Evolutionary conservation across 164 flowering plant genomes (phyloP).

Genomic region (Platanus orientalis): DNA sequence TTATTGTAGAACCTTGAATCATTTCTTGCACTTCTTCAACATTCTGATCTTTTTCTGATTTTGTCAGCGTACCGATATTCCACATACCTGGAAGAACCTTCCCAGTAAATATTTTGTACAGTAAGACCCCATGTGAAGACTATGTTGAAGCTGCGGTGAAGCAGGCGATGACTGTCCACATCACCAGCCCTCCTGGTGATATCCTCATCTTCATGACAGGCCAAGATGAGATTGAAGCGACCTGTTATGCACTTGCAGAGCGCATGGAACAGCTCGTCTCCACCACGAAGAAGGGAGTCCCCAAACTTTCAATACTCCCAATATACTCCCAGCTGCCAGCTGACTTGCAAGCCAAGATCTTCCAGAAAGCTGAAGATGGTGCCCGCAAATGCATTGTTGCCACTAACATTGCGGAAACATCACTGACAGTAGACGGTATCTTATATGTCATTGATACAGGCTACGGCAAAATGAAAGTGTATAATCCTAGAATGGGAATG

Average conservation of each 20-base stretch:
- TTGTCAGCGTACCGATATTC: constrained; percentile 77
- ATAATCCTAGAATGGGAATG: constrained; percentile 94
- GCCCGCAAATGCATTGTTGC: constrained; percentile 97
- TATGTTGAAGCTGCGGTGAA: constrained; percentile 96
- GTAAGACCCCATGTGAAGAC: constrained; percentile 88
- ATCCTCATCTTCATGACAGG: constrained; percentile 98
- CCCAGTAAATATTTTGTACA: constrained; percentile 68
- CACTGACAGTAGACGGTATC: constrained; percentile 92
- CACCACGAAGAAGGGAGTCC: constrained; percentile 46
- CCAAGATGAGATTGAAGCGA: constrained; percentile 97
- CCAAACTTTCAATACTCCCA: constrained; percentile 80
- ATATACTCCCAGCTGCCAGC: constrained; percentile 99
- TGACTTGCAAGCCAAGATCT: constrained; percentile 92
- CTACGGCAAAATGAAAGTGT: constrained; percentile 88
- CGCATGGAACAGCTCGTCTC: constrained; percentile 84
- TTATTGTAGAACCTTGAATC: neutral
- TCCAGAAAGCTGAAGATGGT: constrained; percentile 90
- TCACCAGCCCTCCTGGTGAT: constrained; percentile 89
- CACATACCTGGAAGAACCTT: constrained; percentile 95
- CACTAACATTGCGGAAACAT: constrained; percentile 95
- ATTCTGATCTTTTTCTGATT: constrained; percentile 2
- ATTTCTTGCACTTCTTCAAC: neutral
- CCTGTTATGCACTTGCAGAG: constrained; percentile 86
- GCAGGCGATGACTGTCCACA: constrained; percentile 92
- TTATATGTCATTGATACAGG: constrained; percentile 90